Base-by-base conservation (phyloP, 495 filamentous ascomycete species). In the Annulohypoxylon nitens region DNA sequence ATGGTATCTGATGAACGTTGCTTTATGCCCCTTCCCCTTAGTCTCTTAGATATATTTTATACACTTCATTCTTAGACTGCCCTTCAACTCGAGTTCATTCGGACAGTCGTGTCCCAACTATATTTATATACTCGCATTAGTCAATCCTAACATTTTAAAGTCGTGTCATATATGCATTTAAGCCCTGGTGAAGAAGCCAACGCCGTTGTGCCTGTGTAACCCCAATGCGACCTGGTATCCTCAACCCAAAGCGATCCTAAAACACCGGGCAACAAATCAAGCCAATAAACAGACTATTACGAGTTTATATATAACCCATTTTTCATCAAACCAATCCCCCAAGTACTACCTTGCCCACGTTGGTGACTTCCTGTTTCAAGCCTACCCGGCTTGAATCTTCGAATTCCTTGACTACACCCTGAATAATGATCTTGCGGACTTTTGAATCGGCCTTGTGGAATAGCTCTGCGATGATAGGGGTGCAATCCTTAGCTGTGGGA, bases 361-460 rank as follows among this genome's bases (percentile, higher is more conserved):
- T 93, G 14, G 88, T 89, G 30, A 98, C 82, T 82, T 99, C 96
- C 37, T 85, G 87, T 81, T 90, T 96, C 26, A 91, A 89, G 3
- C 90, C 90, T 45, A 80, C 83, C 69, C 95, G 84, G 73, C 91
- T 94, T 11, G 86, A 86, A 33, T 98, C 96, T 81, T 98, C 97
- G 81, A 98, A 98, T 78, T 99, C 97, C 71, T 93, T 91, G 26
- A 97, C 89, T 6, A 96, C 89, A 2, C 90, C 91, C 53, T 90
- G 88, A 2, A 99, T 87, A 64, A 99, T 91, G 47, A 97, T 88
- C 80, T 97, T 98, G 60, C 93, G 84, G 4, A 99, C 82, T 71
- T 86, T 92, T 12, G 89, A 86, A 81, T 99, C 96, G 2, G 93
- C 93, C 80, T 98, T 98, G 20, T 89, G 87, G 64, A 99, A 99